phyloP scores from a whole-genome alignment of 106 monocot species.

The Vanilla planifolia region DNA sequence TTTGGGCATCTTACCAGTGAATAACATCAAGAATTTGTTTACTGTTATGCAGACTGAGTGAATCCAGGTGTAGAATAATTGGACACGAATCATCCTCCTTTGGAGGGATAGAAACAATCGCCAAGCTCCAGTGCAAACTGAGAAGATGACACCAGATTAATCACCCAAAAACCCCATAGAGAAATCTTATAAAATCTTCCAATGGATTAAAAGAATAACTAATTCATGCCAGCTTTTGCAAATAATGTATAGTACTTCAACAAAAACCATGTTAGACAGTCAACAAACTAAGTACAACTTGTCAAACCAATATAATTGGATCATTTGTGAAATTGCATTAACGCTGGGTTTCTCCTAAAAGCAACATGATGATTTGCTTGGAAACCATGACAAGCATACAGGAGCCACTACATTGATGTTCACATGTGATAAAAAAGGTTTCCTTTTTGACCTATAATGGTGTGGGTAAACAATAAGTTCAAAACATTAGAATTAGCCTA shows the following conservation, averaged over 20 bases:
- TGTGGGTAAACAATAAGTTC: no score
- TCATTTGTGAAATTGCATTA: no score
- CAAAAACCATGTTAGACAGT: not conserved
- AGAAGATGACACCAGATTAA: slow-evolving; percentile 8
- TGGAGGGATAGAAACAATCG: slow-evolving; percentile 79
- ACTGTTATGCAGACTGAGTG: slow-evolving; percentile 68
- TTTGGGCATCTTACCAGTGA: slow-evolving; percentile 5
- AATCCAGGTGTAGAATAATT: slow-evolving; percentile 92
- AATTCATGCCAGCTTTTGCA: slow-evolving; percentile 1
- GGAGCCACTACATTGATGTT: no score
- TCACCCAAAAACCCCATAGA: not conserved
- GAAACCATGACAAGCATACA: no score
- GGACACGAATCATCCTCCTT: slow-evolving; percentile 79
- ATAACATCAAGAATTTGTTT: slow-evolving; percentile 44
- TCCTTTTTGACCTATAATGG: no score
- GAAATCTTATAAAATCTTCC: not conserved
- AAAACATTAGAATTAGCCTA: no score
- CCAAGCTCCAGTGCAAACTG: slow-evolving; percentile 96
- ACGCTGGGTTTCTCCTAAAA: no score
- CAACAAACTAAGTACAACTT: no score
- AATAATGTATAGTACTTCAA: no score
- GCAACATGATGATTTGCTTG: no score
- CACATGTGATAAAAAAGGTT: no score
- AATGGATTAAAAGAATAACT: not conserved
- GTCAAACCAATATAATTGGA: no score